Conservation (phyloP, 768 basidiomycete species). For the Pleurotus eryngii region DNA sequence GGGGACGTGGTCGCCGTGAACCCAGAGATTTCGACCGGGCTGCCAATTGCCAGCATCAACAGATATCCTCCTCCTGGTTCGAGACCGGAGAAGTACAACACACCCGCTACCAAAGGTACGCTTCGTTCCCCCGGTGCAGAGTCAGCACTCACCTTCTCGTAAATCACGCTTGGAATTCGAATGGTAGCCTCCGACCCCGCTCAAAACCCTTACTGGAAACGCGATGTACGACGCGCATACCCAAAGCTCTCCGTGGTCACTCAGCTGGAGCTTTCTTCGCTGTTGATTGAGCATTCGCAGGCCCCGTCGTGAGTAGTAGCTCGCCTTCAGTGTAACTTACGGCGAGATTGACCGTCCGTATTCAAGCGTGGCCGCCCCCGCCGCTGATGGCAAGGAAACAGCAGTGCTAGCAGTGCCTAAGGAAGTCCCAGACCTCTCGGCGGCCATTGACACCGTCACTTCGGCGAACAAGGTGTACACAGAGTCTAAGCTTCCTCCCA, state of each 20-base stretch:
- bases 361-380: constrained; percentile 52
- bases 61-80: constrained; percentile 89
- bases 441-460: constrained; percentile 68
- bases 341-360: too few species aligned
- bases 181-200: constrained; percentile 78
- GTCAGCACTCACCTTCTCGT: not conserved
- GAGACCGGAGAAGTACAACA: constrained; percentile 79
- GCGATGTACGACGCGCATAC: constrained; percentile 88
- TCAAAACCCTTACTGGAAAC: constrained; percentile 94
- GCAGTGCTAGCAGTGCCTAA: constrained; percentile 43
- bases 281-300: constrained; percentile 79
- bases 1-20: constrained; percentile 84
- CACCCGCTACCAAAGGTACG: constrained; percentile 85
- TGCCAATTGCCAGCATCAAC: constrained; percentile 70
- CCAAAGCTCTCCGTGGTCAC: constrained; percentile 90
- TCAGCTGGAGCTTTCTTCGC: constrained; percentile 73
- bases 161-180: not conserved
- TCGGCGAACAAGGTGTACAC: constrained; percentile 55
- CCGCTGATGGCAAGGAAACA: constrained; percentile 27
- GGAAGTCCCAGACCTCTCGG: constrained; percentile 57
- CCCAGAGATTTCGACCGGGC: constrained; percentile 87
- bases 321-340: not conserved
- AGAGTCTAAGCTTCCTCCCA: constrained; percentile 67
- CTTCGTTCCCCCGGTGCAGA: not conserved
- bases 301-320: constrained; percentile 53